Base-by-base conservation (phyloP, 148 eudicot genomes). In the Nyssa sinensis region DNA sequence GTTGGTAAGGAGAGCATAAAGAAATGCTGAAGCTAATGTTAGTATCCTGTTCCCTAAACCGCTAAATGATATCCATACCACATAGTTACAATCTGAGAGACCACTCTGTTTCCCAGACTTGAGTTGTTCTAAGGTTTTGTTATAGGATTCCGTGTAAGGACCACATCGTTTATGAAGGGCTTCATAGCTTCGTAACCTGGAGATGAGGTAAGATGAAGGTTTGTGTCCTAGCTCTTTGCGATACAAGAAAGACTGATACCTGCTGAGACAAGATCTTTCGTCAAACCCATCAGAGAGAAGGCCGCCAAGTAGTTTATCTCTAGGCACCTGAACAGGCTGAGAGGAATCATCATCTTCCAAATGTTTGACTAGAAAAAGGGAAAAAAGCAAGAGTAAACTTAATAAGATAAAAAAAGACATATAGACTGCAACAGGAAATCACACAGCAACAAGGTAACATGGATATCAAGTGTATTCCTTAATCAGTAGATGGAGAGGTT, bases 21-120 rank as follows among this genome's bases (percentile, higher is more conserved):
- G 91, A 82, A 86, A 95, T 51, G 97, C 90, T 1, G 99, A 85
- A 31, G 91, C 89, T 8, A 95, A 70, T 4, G 99, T 90, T 51
- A 95, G 80, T 35, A 95, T 85, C 80, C 94, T 80, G 78, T 95
- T 95, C 58, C 99, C 99, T 75, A 95, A 84, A 61, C 98, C 99
- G 68, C 99, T 93, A 73, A 69, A 88, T n/a, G 94, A 86, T 66
- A 93, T 79, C 99, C 99, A 95, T 27, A 95, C 99, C 49, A 93
- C 70, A 61, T 95, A 95, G 41, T 91, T 88, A 70, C 99, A 95
- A 62, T 92, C 96, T 0, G 84, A 59, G 4, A 70, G 17, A 78
- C 73, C 68, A 51, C 75, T 68, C 76, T 62, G 33, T 66, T 72
- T 14, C 34, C 86, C 85, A 31, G 80, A 53, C 49, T 70, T 73